Base-by-base conservation (phyloP, 768 basidiomycete genomes). In the Pulveroboletus frians region DNA sequence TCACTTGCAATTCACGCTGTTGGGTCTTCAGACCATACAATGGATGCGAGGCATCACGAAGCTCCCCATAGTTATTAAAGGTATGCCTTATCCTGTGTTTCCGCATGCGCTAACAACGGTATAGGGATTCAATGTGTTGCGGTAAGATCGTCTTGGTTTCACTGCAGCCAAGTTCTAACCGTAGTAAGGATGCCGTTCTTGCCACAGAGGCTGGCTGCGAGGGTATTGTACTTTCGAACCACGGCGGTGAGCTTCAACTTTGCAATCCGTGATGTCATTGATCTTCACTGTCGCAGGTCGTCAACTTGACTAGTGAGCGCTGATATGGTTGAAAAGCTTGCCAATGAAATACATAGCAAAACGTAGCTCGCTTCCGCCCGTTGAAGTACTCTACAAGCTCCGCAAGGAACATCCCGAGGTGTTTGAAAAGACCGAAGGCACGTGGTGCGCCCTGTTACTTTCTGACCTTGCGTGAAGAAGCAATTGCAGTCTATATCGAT, bases 171-270 rank as follows among this genome's bases (percentile, higher is more conserved):
- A 45, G 9, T 47, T 51, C 31, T 55, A 7, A 54, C 36, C 47
- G 49, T 27, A 54, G 61, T 10, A 64, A 93, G 81, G 94, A 96
- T 69, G 92, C 88, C 3, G 80, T 90, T 36, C 78, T 92, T 39
- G 92, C 92, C 26, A 81, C 78, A 15, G 83, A 93, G 52, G 78
- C 85, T 27, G 90, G 92, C 11, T 84, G 89, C 15, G 84, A 94
- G 49, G 94, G 88, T 5, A 91, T 97, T 53, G 74, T 94, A 48
- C 69, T 97, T 9, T 90, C 87, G 1, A 97, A 97, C 56, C 94
- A 97, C 58, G 94, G 94, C 47, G 94, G 90, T 77, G 59, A 55
- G 69, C 14, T 38, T 36, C 14, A 38, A 21, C 8, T 39, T 41
- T 14, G 27, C 5, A 38, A 36, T 39, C 20, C 26, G 13, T 17